These are phyloP conservation scores for Cryptosporidium viatorum DNA, from an alignment of 169 alveolate genomes.

Conservation along the genomic window DNA sequence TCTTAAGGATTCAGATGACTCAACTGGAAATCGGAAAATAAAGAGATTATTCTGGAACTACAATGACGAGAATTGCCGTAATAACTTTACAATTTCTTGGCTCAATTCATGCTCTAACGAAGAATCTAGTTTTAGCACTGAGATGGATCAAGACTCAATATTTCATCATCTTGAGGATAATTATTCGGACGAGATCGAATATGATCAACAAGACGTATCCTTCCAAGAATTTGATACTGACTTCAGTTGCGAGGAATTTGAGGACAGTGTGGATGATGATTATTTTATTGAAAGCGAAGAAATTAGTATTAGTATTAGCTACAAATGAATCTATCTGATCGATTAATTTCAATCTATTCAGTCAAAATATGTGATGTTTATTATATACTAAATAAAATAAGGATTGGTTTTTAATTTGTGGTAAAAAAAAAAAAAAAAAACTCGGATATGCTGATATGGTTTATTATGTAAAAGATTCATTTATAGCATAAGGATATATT, in stretches of 20 bases:
- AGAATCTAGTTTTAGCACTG: constrained; percentile 7
- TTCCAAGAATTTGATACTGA: constrained; percentile 11
- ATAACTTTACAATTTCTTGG: constrained; percentile 66
- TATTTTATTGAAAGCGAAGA: constrained; percentile 40
- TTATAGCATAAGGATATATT: not conserved
- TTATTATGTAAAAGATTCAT: not conserved
- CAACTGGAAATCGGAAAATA: constrained; percentile 28
- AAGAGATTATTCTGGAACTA: constrained; percentile 63
- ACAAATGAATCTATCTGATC: not conserved
- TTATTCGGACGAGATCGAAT: not conserved
- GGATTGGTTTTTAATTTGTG: not conserved
- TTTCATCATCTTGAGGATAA: constrained; percentile 20
- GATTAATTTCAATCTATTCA: not conserved
- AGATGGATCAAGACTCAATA: constrained; percentile 17
- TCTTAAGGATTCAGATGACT: constrained; percentile 59
- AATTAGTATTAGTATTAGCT: constrained; percentile 8
- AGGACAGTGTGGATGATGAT: not conserved
- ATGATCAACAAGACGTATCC: not conserved
- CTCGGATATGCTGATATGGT: not conserved
- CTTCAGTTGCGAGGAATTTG: constrained; percentile 18
- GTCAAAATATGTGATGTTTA: not conserved
- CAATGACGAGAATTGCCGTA: constrained; percentile 13
- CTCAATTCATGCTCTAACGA: constrained; percentile 28
- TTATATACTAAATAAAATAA: not conserved
- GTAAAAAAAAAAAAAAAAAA: not conserved